Evolutionary conservation across 257 asterid species (phyloP).

Genomic region (Solanum ossicruentum): DNA sequence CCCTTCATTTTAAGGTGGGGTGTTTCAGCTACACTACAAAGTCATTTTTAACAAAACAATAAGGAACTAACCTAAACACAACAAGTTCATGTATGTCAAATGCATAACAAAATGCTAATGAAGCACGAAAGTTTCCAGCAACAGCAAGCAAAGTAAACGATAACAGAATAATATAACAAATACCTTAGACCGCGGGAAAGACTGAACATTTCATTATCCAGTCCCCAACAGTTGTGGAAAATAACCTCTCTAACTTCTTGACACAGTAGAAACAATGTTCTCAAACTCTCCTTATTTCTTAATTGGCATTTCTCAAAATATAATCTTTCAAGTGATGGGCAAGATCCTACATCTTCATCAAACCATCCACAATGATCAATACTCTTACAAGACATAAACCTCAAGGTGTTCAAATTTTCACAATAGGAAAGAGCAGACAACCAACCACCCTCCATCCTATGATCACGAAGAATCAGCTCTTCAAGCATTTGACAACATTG

Average conservation of each 20-base stretch:
- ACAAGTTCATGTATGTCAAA: neutral
- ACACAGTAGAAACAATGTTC: slow-evolving; percentile 40
- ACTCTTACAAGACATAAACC: slow-evolving; percentile 44
- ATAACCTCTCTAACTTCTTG: slow-evolving; percentile 34
- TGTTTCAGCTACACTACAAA: neutral
- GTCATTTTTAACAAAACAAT: neutral
- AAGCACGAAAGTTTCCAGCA: neutral
- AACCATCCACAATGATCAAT: slow-evolving; percentile 26
- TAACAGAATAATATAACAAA: neutral
- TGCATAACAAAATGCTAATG: neutral
- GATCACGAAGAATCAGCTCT: slow-evolving; percentile 39
- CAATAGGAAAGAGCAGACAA: slow-evolving; percentile 46
- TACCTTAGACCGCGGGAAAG: slow-evolving; percentile 43
- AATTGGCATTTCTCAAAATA: slow-evolving; percentile 60
- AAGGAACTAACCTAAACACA: neutral
- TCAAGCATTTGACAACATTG: slow-evolving; percentile 67
- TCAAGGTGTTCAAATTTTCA: slow-evolving; percentile 43
- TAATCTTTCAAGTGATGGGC: slow-evolving; percentile 38
- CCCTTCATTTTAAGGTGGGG: neutral
- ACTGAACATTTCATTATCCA: slow-evolving; percentile 41
- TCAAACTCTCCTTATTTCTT: slow-evolving; percentile 28
- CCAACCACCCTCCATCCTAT: slow-evolving; percentile 73
- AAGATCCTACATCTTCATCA: slow-evolving; percentile 34
- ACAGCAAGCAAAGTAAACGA: neutral
- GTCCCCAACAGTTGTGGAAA: slow-evolving; percentile 48